Conservation (phyloP, 106 monocot species). For the Ottelia alismoides region DNA sequence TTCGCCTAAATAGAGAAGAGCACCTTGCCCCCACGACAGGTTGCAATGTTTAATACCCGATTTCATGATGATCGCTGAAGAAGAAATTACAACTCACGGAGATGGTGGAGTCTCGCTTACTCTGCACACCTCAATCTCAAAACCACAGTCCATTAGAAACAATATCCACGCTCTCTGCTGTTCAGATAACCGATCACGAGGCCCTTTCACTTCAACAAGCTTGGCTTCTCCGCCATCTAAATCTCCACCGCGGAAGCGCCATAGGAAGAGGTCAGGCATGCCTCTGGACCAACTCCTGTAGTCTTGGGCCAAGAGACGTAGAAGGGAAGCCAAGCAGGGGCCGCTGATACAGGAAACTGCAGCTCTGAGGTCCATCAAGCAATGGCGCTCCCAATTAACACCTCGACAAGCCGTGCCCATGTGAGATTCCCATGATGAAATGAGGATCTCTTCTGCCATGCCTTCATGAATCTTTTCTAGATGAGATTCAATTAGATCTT, state of each 20-base stretch:
- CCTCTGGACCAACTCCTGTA: conserved; percentile 85
- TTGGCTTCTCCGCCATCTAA: conserved; percentile 61
- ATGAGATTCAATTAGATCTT: conserved; percentile 46
- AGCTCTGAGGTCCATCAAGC: conserved; percentile 64
- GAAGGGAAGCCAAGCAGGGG: conserved; percentile 42
- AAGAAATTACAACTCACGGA: no score
- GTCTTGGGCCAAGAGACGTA: conserved; percentile 56
- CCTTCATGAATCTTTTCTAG: conserved; percentile 54
- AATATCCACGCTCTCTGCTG: conserved; percentile 91
- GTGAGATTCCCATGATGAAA: conserved; percentile 67
- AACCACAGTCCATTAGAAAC: conserved; percentile 77
- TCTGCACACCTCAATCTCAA: conserved; percentile 71
- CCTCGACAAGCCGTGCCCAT: conserved; percentile 60
- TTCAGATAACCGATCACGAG: conserved; percentile 76
- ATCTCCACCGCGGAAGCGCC: conserved; percentile 66
- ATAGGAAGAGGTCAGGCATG: conserved; percentile 85
- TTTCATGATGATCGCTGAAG: no score
- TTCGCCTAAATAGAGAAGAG: no score
- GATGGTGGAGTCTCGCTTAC: conserved; percentile 29
- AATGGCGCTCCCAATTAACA: conserved; percentile 69
- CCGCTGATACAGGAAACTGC: conserved; percentile 62
- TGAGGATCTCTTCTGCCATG: conserved; percentile 74
- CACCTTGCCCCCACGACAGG: no score
- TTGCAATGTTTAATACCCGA: no score
- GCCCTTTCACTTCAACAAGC: conserved; percentile 93